Evolutionary conservation across 192 early-diverging fungal genomes (phyloP).

Genomic region (Coemansia sp.): DNA sequence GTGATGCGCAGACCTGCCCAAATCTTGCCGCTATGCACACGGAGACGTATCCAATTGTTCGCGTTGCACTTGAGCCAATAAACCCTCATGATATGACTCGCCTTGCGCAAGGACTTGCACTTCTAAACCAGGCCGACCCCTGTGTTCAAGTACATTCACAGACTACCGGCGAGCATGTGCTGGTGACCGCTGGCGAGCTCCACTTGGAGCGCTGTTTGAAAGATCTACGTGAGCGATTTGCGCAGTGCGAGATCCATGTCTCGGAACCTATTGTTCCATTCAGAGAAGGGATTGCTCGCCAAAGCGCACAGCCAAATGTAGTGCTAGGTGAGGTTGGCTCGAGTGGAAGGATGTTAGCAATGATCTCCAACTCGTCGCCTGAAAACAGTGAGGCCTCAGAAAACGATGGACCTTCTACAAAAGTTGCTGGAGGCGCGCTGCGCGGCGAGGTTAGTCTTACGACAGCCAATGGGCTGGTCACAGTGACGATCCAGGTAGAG

Average conservation of each 20-base stretch:
- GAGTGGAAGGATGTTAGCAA: constrained; percentile 38
- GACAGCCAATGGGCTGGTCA: constrained; percentile 46
- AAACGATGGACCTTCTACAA: constrained; percentile 10
- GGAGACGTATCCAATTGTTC: constrained; percentile 84
- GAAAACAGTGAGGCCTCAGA: neutral
- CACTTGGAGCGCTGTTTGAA: constrained; percentile 95
- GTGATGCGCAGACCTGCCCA: constrained; percentile 62
- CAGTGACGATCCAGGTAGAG: constrained; percentile 41
- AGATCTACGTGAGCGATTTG: constrained; percentile 92
- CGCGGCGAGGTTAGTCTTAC: constrained; percentile 47
- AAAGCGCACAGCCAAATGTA: constrained; percentile 38
- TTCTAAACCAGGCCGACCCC: constrained; percentile 94
- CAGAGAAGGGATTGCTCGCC: constrained; percentile 83
- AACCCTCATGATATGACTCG: constrained; percentile 87
- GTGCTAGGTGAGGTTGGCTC: constrained; percentile 36
- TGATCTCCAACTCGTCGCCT: constrained; percentile 21
- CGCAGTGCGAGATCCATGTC: constrained; percentile 89
- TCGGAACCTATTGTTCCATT: constrained; percentile 97
- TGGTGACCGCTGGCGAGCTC: constrained; percentile 94
- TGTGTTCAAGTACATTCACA: constrained; percentile 89
- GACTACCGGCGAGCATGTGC: constrained; percentile 95
- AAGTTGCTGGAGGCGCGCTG: constrained; percentile 16
- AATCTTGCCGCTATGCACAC: constrained; percentile 66
- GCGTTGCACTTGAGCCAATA: constrained; percentile 93
- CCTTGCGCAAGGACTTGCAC: constrained; percentile 78